A percentile compares a stretch with the other conserved stretches of the same genome.
These are phyloP conservation scores for Sugiyamaella pinicola DNA, from an alignment of 1,139 yeast species.

Conservation along the genomic window DNA sequence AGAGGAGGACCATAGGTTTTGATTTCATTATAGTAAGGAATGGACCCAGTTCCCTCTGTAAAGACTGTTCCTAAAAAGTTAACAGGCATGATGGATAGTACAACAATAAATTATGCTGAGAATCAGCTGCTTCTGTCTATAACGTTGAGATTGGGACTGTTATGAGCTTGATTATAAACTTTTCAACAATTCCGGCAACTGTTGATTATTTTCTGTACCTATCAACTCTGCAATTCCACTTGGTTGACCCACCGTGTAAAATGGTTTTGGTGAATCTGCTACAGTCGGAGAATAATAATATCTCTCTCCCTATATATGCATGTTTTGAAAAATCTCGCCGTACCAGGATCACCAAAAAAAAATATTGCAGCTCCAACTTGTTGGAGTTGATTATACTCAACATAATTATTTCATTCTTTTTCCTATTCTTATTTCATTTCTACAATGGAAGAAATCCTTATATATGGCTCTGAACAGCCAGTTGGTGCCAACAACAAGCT, in stretches of 20 bases:
- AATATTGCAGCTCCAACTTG: not conserved
- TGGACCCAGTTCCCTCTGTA: slow-evolving; percentile 67
- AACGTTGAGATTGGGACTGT: too few relatives aligned
- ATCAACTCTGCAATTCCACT: too few relatives aligned
- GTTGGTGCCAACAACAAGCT: slow-evolving; percentile 18
- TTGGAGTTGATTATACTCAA: too few relatives aligned
- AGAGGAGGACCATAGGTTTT: slow-evolving; percentile 57
- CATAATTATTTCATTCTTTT: too few relatives aligned
- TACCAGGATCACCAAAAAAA: slow-evolving; percentile 6
- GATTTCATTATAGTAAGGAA: slow-evolving; percentile 72
- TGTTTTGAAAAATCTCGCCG: slow-evolving; percentile 2
- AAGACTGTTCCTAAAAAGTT: slow-evolving; percentile 69
- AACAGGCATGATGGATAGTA: slow-evolving; percentile 65
- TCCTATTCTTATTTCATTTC: too few relatives aligned
- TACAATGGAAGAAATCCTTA: slow-evolving; percentile 37
- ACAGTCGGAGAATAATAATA: not conserved
- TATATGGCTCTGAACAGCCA: slow-evolving; percentile 32
- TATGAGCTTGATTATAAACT: not conserved
- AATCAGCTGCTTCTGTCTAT: too few relatives aligned
- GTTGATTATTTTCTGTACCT: too few relatives aligned
- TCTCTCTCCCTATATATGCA: not conserved
- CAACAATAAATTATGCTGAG: too few relatives aligned
- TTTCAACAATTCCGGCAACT: too few relatives aligned
- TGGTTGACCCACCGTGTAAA: not conserved
- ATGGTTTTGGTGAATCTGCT: not conserved